Base-by-base conservation (phyloP, 345 rosid genomes). In the Trapa bicornis region DNA sequence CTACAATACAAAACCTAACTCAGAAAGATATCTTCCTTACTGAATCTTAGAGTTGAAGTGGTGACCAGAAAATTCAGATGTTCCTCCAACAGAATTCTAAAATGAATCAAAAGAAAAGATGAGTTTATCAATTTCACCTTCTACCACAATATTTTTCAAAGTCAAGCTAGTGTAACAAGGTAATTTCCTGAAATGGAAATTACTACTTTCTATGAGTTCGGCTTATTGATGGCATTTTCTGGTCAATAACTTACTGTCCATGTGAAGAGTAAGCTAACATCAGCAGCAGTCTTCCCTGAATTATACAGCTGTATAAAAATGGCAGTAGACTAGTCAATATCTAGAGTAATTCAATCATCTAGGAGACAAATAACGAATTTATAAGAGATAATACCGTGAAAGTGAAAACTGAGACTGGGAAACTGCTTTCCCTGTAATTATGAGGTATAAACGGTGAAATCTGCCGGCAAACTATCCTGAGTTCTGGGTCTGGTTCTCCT, bases 401-500 rank as follows among this genome's bases (percentile, higher is more conserved):
- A 64, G 96, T 89, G 76, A 94, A 94, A 61, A 80, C 96, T 47
- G 90, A 82, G 17, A 85, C 93, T 5, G 96, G 99, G 72, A 81
- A 87, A 77, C 97, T 94, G 85, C 93, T 91, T 73, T 94, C 97
- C 80, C 78, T 84, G 72, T 89, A 94, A 70, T 94, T 94, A 66
- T 91, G 89, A 61, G 96, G 99, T 81, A 94, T 87, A 72, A 89
- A 62, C 6, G 97, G 99, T 13, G 99, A 91, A 68, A 94, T 76
- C 76, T 94, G 99, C 70, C 96, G 91, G 75, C 89, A 89, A 69
- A 87, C 84, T 65, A 94, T 86, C 71, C 61, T 86, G 73, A 94
- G 96, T 72, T 77, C 86, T 57, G 97, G 99, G 70, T 91, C 99
- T 37, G 97, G 97, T 80, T 94, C 95, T 71, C 95, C 97, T 91